These are phyloP conservation scores for Chamaenerion angustifolium DNA, from an alignment of 345 rosid species.

Conservation along the genomic window DNA sequence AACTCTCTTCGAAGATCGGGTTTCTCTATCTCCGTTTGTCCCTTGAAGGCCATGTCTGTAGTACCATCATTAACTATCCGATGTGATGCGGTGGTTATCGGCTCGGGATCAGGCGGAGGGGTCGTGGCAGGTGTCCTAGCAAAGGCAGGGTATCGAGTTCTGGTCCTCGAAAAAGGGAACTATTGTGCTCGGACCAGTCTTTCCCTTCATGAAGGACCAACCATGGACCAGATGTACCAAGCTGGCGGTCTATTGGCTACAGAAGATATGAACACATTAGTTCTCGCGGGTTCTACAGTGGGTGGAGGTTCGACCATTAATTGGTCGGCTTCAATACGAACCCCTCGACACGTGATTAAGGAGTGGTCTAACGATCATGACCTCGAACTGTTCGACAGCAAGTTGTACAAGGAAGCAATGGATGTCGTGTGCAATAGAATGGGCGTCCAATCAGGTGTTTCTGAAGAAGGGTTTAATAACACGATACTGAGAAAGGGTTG, in stretches of 20 bases:
- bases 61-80: conserved; percentile 30
- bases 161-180: conserved; percentile 66
- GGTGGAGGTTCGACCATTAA: conserved; percentile 82
- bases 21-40: conserved; percentile 22
- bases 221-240: conserved; percentile 65
- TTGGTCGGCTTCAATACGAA: conserved; percentile 71
- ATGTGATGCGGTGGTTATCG: conserved; percentile 77
- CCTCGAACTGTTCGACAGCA: conserved; percentile 44
- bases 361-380: conserved; percentile 40
- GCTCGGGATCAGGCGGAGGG: conserved; percentile 78
- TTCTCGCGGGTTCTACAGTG: conserved; percentile 73
- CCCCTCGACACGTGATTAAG: conserved; percentile 58
- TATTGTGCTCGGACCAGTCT: conserved; percentile 54
- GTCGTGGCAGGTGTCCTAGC: conserved; percentile 67
- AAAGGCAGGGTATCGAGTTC: conserved; percentile 58
- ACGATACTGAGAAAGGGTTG: conserved; percentile 64
- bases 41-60: conserved; percentile 6
- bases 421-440: conserved; percentile 54
- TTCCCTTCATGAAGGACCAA: conserved; percentile 59
- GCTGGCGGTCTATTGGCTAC: conserved; percentile 45
- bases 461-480: conserved; percentile 61
- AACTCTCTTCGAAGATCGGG: conserved; percentile 26
- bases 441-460: conserved; percentile 59
- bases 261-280: conserved; percentile 30
- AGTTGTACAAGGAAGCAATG: conserved; percentile 45